These are phyloP conservation scores for Porogramme epimiltina DNA, from an alignment of 1,284 basidiomycete genomes.

Conservation along the genomic window DNA sequence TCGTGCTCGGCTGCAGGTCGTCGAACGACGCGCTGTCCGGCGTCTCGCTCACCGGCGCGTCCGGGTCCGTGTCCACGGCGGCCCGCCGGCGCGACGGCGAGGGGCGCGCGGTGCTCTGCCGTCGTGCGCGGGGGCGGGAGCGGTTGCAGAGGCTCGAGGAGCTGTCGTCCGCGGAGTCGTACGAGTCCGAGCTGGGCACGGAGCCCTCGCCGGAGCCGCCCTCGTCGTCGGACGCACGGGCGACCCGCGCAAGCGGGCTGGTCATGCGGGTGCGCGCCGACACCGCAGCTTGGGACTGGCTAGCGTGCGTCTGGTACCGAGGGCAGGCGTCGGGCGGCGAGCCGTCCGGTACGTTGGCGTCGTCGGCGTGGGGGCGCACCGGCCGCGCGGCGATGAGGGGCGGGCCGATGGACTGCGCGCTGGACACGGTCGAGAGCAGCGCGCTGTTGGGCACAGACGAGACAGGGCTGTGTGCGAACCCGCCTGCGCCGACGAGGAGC, in stretches of 20 bases:
- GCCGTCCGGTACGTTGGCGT: no score
- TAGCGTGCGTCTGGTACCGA: no score
- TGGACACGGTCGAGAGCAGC: constrained; percentile 33
- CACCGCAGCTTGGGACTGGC: constrained; percentile 1
- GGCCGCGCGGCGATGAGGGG: constrained; percentile 25
- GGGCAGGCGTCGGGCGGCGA: no score
- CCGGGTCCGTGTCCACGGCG: constrained; percentile 11
- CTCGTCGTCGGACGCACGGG: constrained; percentile 20
- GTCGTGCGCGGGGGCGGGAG: constrained; percentile 1
- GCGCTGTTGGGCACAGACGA: constrained; percentile 41
- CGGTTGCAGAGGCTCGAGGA: constrained; percentile 22
- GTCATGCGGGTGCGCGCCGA: constrained; percentile 35
- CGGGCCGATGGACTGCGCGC: constrained; percentile 27
- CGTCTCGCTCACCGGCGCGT: constrained; percentile 1
- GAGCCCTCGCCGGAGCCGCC: constrained; percentile 21
- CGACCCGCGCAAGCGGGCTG: constrained; percentile 42
- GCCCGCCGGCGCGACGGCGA: background rate
- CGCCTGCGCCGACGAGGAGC: constrained; percentile 55
- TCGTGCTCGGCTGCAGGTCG: constrained; percentile 31
- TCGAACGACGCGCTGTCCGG: constrained; percentile 10
- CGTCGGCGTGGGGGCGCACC: constrained; percentile 27
- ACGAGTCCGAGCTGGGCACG: background rate
- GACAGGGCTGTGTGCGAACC: constrained; percentile 43
- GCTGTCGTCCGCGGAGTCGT: constrained; percentile 24
- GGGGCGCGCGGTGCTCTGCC: background rate